Percentiles rank a stretch among this genome's conserved stretches.
These are phyloP conservation scores for Apostasia ramifera DNA, from an alignment of 106 monocot genomes.

Conservation along the genomic window DNA sequence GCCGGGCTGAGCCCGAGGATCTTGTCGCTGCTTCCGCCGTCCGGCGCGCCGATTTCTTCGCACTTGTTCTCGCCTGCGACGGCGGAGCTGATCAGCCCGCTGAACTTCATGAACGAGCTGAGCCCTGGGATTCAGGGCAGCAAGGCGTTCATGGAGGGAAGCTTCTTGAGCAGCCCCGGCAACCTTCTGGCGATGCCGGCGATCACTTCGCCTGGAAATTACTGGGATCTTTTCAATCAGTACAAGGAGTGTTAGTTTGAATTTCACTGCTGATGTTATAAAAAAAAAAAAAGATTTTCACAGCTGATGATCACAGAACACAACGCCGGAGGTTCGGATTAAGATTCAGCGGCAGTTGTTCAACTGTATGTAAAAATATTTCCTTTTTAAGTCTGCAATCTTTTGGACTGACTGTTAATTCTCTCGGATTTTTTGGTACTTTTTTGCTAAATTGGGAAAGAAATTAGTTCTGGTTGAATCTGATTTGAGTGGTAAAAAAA, in stretches of 20 bases:
- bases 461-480: too few species aligned
- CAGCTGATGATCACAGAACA: too few species aligned
- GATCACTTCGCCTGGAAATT: constrained; percentile 6
- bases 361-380: too few species aligned
- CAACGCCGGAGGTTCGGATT: too few species aligned
- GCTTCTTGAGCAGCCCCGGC: constrained; percentile 22
- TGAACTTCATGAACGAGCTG: constrained; percentile 11
- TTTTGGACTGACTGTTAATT: too few species aligned
- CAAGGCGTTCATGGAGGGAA: neutral
- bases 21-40: constrained; percentile 29
- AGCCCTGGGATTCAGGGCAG: neutral
- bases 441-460: too few species aligned
- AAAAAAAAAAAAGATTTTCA: too few species aligned
- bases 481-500: too few species aligned
- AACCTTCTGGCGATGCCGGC: constrained; percentile 9
- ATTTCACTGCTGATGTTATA: too few species aligned
- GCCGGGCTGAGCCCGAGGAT: constrained; percentile 15
- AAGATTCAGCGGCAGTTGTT: too few species aligned
- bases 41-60: constrained; percentile 21
- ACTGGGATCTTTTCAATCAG: constrained; percentile 33
- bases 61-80: constrained; percentile 23
- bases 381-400: too few species aligned
- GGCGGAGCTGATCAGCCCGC: constrained; percentile 24
- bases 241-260: neutral
- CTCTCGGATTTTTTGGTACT: too few species aligned